phyloP scores from a whole-genome alignment of 139 green algal species.

The Picochlorum sp. region DNA sequence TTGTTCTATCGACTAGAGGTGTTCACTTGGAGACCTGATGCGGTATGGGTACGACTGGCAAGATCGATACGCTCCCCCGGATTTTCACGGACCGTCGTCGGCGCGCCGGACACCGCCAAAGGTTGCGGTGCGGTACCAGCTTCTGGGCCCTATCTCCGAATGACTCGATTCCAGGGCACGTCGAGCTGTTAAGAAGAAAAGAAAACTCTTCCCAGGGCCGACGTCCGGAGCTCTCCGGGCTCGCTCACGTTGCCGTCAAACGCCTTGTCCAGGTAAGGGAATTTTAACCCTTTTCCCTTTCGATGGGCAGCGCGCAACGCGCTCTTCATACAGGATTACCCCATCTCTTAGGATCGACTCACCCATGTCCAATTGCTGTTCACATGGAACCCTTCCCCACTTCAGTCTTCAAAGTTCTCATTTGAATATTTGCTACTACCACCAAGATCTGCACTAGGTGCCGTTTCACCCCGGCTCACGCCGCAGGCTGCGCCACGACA shows the following conservation, averaged over 20 bases:
- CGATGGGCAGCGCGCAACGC: slow-evolving; percentile 63
- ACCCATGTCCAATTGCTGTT: slow-evolving; percentile 94
- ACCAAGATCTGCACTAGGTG: slow-evolving; percentile 89
- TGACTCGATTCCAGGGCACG: slow-evolving; percentile 80
- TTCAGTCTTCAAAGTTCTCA: slow-evolving; percentile 91
- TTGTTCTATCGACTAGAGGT: slow-evolving; percentile 93
- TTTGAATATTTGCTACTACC: slow-evolving; percentile 94
- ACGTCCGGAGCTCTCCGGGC: slow-evolving; percentile 70
- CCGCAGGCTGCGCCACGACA: slow-evolving; percentile 63
- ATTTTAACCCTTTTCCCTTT: slow-evolving; percentile 93
- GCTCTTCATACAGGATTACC: slow-evolving; percentile 79
- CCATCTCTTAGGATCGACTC: slow-evolving; percentile 89
- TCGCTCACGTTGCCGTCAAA: slow-evolving; percentile 76
- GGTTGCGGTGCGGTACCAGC: slow-evolving; percentile 76
- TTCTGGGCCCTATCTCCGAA: slow-evolving; percentile 77
- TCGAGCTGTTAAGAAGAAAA: slow-evolving; percentile 90
- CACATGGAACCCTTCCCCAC: slow-evolving; percentile 90
- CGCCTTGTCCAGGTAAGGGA: slow-evolving; percentile 80
- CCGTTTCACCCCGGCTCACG: slow-evolving; percentile 78
- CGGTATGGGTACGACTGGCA: slow-evolving; percentile 87
- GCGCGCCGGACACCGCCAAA: slow-evolving; percentile 77
- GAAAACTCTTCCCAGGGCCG: slow-evolving; percentile 84
- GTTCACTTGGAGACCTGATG: slow-evolving; percentile 96
- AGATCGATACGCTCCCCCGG: slow-evolving; percentile 65
- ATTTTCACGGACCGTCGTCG: slow-evolving; percentile 85